phyloP scores from a whole-genome alignment of 345 rosid species.

The Noccaea bulbosa region DNA sequence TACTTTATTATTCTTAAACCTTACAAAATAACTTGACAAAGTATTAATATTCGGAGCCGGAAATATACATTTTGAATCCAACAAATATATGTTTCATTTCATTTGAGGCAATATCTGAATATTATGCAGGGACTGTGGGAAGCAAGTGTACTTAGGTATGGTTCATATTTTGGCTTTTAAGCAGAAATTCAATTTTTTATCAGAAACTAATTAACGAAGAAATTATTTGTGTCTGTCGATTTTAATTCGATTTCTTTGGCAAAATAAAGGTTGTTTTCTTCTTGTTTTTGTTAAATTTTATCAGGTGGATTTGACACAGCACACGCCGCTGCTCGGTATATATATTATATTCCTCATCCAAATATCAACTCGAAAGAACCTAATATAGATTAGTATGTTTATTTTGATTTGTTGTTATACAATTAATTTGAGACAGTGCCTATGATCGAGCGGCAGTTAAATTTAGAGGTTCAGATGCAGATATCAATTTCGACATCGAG shows the following conservation, averaged over 20 bases:
- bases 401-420: background rate
- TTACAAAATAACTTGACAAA: background rate
- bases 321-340: conserved; percentile 97
- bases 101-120: background rate
- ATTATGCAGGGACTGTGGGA: conserved; percentile 94
- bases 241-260: conserved; percentile 20
- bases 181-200: background rate
- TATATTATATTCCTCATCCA: background rate
- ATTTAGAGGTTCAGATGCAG: conserved; percentile 94
- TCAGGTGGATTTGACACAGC: conserved; percentile 99
- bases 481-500: conserved; percentile 82
- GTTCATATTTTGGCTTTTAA: conserved; percentile 19
- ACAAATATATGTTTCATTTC: background rate
- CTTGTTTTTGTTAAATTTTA: conserved; percentile 18
- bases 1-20: conserved; percentile 21
- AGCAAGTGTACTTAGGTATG: conserved; percentile 96
- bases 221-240: conserved; percentile 17
- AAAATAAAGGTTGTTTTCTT: conserved; percentile 7
- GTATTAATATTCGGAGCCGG: no score
- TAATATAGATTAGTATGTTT: background rate
- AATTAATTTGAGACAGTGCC: conserved; percentile 57
- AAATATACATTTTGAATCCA: conserved; percentile 4
- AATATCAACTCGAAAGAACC: conserved; percentile 1
- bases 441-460: conserved; percentile 98
- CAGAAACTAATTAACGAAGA: background rate